A percentile compares a stretch with the other conserved stretches of the same genome.
These are phyloP conservation scores for Candida methanosorbosa DNA, from an alignment of 805 yeast species.

Conservation along the genomic window DNA sequence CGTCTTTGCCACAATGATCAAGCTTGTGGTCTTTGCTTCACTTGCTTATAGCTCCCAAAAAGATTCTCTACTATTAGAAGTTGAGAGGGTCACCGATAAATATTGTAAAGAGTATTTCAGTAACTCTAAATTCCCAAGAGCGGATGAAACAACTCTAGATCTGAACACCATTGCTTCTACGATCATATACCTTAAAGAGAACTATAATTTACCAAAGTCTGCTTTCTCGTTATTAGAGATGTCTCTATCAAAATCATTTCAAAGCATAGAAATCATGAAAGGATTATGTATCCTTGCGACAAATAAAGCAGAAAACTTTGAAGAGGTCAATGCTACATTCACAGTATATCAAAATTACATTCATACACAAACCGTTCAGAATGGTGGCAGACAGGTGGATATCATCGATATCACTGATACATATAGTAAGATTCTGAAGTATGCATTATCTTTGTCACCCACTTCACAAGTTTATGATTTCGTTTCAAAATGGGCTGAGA, in stretches of 20 bases:
- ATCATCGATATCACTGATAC: constrained; percentile 21
- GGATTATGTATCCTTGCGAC: constrained; percentile 22
- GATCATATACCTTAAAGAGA: constrained; percentile 10
- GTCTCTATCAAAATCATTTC: constrained; percentile 37
- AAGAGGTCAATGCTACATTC: constrained; percentile 24
- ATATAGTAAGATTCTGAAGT: constrained; percentile 9
- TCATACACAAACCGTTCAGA: constrained; percentile 26
- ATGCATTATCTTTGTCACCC: constrained; percentile 4
- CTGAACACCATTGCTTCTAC: constrained; percentile 19
- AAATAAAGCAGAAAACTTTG: constrained; percentile 6
- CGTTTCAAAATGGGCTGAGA: constrained; percentile 10
- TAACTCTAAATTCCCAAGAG: constrained; percentile 33
- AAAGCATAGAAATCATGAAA: constrained; percentile 31
- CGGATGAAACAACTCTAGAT: constrained; percentile 24
- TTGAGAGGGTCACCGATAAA: not conserved
- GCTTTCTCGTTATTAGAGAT: constrained; percentile 19
- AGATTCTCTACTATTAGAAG: not conserved
- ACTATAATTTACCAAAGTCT: constrained; percentile 7
- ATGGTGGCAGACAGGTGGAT: constrained; percentile 27
- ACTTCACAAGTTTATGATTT: constrained; percentile 8
- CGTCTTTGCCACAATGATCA: not conserved
- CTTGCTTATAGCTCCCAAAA: not conserved
- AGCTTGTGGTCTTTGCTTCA: not conserved
- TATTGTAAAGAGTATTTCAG: constrained; percentile 10
- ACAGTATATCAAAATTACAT: constrained; percentile 33